Base-by-base conservation (phyloP, 495 filamentous ascomycete genomes). In the Paragyromitra xinjiangensis region DNA sequence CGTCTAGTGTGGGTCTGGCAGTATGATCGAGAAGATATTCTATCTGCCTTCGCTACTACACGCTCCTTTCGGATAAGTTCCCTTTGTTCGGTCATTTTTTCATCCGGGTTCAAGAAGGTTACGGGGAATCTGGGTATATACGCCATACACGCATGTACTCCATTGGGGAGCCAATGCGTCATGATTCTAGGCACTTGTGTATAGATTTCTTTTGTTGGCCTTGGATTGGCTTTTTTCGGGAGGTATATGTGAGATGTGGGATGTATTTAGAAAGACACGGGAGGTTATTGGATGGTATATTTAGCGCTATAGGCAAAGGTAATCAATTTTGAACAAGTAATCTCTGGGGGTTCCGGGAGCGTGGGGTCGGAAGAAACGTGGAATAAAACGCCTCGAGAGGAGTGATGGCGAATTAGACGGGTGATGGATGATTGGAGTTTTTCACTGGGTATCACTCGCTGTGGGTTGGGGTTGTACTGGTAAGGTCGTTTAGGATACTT, bases 201-300 rank as follows among this genome's bases (percentile, higher is more conserved):
- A 74, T 74, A 74, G 71, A 74, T 76, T 71, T 64, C 67, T 53
- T 76, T 76, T 71, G 67, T 71, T 19, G 29, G 39, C 50, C 4
- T 48, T 26, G 11, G 44, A 44, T 39, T 63, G 45, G 56, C 16
- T 51, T 14, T 56, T 34, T 34, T 34, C 29, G 29, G 29, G 14
- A n/a, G 50, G n/a, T n/a, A 53, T 24, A 24, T 11, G 44, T 39
- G 26, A 16, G 56, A 19, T 34, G 16, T 26, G 40, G n/a, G 45
- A 58, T 76, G 59, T 76, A 72, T 73, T 72, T 76, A 76, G 73
- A 76, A 45, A 22, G 29, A 55, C 26, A 58, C 22, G 45, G 64
- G 4, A 44, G 26, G 50, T 24, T 45, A 65, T 64, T 64, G 65
- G 40, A 64, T 58, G 40, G 73, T 72, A 75, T 75, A 64, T 71